These are phyloP conservation scores for Ceratobasidium sp. DNA, from an alignment of 1,284 basidiomycete species.

Conservation along the genomic window DNA sequence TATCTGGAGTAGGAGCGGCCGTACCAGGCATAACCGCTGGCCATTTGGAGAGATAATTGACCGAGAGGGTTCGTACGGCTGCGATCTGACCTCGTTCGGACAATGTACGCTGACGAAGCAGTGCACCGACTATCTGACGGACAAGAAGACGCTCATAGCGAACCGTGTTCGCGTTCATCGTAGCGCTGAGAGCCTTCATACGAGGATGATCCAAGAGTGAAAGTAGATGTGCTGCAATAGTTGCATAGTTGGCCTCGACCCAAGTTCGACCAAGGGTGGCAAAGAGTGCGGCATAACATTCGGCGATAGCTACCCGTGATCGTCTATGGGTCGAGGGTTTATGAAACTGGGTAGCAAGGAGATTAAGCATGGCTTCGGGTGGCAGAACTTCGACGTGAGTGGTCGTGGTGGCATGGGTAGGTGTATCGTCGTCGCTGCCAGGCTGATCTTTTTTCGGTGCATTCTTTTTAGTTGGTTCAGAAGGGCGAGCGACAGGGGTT, in stretches of 20 bases:
- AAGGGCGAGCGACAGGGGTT: constrained; percentile 67
- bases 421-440: constrained; percentile 63
- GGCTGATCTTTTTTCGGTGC: constrained; percentile 68
- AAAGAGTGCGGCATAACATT: constrained; percentile 88
- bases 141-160: constrained; percentile 83
- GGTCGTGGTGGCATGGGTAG: constrained; percentile 68
- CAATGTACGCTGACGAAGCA: constrained; percentile 89
- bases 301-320: constrained; percentile 87
- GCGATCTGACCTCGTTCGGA: constrained; percentile 94
- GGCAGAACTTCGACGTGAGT: constrained; percentile 78
- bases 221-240: constrained; percentile 85
- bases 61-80: constrained; percentile 89
- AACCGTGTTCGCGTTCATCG: constrained; percentile 67
- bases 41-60: constrained; percentile 89
- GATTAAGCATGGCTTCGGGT: constrained; percentile 84
- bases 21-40: constrained; percentile 92
- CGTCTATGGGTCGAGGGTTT: constrained; percentile 77
- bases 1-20: constrained; percentile 75
- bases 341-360: constrained; percentile 86
- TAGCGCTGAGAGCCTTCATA: constrained; percentile 50
- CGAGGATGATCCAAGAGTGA: constrained; percentile 65
- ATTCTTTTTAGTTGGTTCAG: constrained; percentile 70
- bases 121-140: constrained; percentile 79
- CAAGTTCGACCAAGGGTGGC: constrained; percentile 82
- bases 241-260: constrained; percentile 86